A percentile compares a stretch with the other conserved stretches of the same genome.
Conservation (phyloP, 306 rosid species). For the Vigna mungo region DNA sequence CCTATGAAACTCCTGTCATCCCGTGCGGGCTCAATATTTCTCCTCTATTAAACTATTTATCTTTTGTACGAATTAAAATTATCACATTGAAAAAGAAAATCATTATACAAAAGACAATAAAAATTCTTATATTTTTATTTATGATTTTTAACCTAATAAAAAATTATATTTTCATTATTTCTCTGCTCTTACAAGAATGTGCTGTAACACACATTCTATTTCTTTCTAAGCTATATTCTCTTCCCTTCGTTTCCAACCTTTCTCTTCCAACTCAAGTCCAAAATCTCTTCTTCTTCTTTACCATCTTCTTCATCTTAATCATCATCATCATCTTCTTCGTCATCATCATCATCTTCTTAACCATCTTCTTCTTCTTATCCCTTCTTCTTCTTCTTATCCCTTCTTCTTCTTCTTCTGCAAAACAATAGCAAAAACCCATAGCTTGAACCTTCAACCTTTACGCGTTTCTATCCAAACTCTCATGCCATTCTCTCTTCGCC, state of each 20-base stretch:
- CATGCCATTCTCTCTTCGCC: conserved; percentile 68
- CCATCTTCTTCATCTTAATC: neutral
- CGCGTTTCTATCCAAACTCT: conserved; percentile 33
- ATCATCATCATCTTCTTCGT: neutral
- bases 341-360: too few species aligned
- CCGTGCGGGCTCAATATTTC: neutral
- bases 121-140: too few species aligned
- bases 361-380: too few species aligned
- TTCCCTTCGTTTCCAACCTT: neutral
- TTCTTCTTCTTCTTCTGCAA: neutral
- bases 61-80: too few species aligned
- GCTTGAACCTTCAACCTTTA: neutral
- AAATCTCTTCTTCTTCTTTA: neutral
- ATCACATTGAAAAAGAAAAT: too few species aligned
- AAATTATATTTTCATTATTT: too few species aligned
- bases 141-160: too few species aligned
- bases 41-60: neutral
- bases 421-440: neutral
- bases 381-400: too few species aligned
- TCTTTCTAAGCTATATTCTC: neutral
- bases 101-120: too few species aligned
- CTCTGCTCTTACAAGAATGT: too few species aligned
- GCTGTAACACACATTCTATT: neutral
- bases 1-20: neutral
- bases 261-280: neutral